phyloP scores from a whole-genome alignment of 164 flowering plant genomes.

The Aristolochia contorta region DNA sequence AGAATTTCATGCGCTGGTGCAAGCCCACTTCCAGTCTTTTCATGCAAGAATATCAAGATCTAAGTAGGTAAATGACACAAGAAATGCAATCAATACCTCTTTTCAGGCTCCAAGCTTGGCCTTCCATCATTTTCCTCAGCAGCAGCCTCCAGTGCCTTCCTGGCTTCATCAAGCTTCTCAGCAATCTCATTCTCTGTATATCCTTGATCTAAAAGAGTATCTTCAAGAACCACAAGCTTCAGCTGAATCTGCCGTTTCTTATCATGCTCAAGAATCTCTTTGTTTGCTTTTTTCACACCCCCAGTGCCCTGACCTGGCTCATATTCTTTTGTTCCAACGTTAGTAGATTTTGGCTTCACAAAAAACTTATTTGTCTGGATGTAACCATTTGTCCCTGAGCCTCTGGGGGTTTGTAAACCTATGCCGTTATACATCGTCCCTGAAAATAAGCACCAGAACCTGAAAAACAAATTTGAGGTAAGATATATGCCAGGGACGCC shows the following conservation, averaged over 20 bases:
- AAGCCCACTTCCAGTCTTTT: too few relatives aligned
- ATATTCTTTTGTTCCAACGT: slow-evolving; percentile 39
- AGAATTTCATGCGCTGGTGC: too few relatives aligned
- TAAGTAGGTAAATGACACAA: neutral
- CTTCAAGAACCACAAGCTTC: slow-evolving; percentile 75
- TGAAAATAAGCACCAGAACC: neutral
- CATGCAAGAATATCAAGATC: neutral
- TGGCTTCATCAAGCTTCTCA: slow-evolving; percentile 52
- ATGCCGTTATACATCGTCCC: slow-evolving; percentile 82
- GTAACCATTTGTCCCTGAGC: slow-evolving; percentile 93
- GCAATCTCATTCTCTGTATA: slow-evolving; percentile 72
- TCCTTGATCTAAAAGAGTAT: slow-evolving; percentile 72
- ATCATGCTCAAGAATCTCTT: slow-evolving; percentile 87
- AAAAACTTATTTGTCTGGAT: slow-evolving; percentile 81
- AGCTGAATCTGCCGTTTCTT: slow-evolving; percentile 83
- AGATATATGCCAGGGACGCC: too few relatives aligned
- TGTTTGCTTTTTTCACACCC: slow-evolving; percentile 68
- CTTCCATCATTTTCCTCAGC: slow-evolving; percentile 29
- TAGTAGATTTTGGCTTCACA: slow-evolving; percentile 41
- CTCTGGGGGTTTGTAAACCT: slow-evolving; percentile 82
- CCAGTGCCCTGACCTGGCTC: slow-evolving; percentile 75
- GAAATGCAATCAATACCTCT: slow-evolving; percentile 4
- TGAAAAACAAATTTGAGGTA: too few relatives aligned
- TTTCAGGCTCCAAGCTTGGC: neutral
- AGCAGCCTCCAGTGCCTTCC: slow-evolving; percentile 45